Conservation (phyloP, 139 green algal species). For the Prasinococcaceae sp. region DNA sequence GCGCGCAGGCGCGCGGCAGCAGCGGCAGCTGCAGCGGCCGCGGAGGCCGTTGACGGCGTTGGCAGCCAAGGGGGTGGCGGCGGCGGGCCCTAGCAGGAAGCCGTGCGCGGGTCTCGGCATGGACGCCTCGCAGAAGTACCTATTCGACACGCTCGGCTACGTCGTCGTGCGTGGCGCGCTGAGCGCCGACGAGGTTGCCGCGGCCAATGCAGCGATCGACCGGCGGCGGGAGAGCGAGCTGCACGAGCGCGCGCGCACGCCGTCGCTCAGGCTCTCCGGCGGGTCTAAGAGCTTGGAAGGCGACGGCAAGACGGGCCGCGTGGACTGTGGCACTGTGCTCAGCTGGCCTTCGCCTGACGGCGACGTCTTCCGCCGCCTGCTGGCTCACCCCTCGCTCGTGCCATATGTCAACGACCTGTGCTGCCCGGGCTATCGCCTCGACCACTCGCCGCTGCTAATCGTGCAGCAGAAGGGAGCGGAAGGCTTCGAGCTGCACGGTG, state of each 20-base stretch:
- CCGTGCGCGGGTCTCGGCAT: not conserved
- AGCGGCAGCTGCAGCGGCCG: too few species aligned
- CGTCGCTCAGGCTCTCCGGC: not conserved
- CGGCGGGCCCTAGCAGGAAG: too few species aligned
- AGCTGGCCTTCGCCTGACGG: not conserved
- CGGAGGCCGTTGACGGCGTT: too few species aligned
- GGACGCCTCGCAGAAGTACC: conserved; percentile 5
- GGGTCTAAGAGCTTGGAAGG: conserved; percentile 3
- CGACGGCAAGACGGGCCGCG: conserved; percentile 8
- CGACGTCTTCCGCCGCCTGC: conserved; percentile 6
- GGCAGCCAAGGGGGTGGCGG: too few species aligned
- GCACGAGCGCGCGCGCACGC: conserved; percentile 5
- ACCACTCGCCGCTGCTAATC: conserved; percentile 18
- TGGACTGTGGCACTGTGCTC: conserved; percentile 13
- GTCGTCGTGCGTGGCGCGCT: conserved; percentile 8
- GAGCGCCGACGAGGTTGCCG: conserved; percentile 3
- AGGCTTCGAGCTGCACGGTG: conserved; percentile 13
- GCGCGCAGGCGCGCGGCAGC: too few species aligned
- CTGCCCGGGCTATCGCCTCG: conserved; percentile 13
- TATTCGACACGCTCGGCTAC: conserved; percentile 17
- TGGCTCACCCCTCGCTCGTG: conserved; percentile 10
- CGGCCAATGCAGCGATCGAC: conserved; percentile 13
- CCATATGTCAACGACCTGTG: conserved; percentile 12
- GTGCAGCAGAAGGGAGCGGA: conserved; percentile 6
- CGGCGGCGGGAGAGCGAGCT: not conserved